Base-by-base conservation (phyloP, 169 alveolate species). In the Plasmodium chabaudi region DNA sequence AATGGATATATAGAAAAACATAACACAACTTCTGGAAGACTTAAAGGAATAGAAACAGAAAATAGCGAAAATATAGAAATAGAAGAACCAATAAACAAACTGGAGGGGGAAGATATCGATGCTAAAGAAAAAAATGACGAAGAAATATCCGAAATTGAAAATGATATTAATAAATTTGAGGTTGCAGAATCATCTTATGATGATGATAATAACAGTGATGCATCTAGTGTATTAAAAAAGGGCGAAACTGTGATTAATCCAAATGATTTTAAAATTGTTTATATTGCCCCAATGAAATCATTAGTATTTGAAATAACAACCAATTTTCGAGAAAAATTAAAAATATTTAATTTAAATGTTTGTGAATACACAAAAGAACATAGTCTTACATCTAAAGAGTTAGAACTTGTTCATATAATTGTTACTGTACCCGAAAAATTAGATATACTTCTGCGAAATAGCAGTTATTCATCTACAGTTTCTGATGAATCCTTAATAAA, bases 221-320 rank as follows among this genome's bases (percentile, higher is more conserved):
- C 5, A 34, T 15, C 46, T 34, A 68, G 63, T 34, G 9, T 3
- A 44, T 3, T 6, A 5, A n/a, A 15, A 17, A n/a, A 7, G 5
- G 77, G 64, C 1, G 61, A 34, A n/a, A 46, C 15, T 60, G 42
- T 9, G 46, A 46, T 96, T 61, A 96, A 95, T 61, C 39, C 93
- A 64, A 93, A 94, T 39, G 95, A 95, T 39, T 98, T 99, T 90
- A 98, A 98, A 92, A 97, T 99, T n/a, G 96, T 99, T 34, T 99
- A 99, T 92, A 95, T 99, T 25, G 99, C 99, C n/a, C 99, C 99
- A 7, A 98, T 99, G 99, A 99, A 99, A 94, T 99, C 99, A 15
- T 94, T 98, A 49, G 99, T 98, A 10, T 94, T 97, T 51, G 99
- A 98, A 94, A 95, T 93, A 53, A 72, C 88, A 13, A 77, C 63